Conservation (phyloP, 2,329 filamentous ascomycete species). For the Waltergamsia citrina region DNA sequence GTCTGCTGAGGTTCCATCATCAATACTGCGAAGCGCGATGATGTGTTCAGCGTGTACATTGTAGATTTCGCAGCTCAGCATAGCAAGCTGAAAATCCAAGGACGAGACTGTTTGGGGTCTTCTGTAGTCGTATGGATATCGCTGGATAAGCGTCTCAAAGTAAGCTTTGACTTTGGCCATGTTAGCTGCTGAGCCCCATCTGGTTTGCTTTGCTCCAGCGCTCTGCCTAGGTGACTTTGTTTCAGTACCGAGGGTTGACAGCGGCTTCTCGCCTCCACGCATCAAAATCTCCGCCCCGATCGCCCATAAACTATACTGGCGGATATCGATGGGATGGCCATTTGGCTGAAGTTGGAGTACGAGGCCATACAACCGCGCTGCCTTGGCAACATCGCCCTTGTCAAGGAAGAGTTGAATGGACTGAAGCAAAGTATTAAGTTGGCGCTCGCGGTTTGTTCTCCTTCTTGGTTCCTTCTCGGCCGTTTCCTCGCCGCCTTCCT, state of each 20-base stretch:
- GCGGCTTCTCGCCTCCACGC: constrained; percentile 37
- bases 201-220: constrained; percentile 1
- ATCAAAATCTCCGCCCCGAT: constrained; percentile 79
- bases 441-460: constrained; percentile 18
- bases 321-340: constrained; percentile 50
- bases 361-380: constrained; percentile 66
- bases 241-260: neutral
- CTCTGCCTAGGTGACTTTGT: constrained; percentile 2
- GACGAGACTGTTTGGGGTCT: constrained; percentile 52
- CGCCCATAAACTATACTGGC: constrained; percentile 65
- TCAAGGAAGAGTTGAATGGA: constrained; percentile 66
- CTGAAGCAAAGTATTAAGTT: constrained; percentile 58
- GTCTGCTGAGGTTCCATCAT: constrained; percentile 13
- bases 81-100: constrained; percentile 70
- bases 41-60: constrained; percentile 54
- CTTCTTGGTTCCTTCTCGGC: constrained; percentile 7
- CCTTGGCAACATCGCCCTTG: constrained; percentile 59
- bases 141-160: constrained; percentile 69
- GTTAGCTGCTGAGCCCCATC: constrained; percentile 36
- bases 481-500: constrained; percentile 41
- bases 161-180: constrained; percentile 43
- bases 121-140: constrained; percentile 60
- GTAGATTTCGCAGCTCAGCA: constrained; percentile 76
- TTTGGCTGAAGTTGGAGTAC: constrained; percentile 46
- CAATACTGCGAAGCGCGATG: constrained; percentile 27